These are phyloP conservation scores for Aspergillus sp. DNA, from an alignment of 2,329 filamentous ascomycete species.

Conservation along the genomic window DNA sequence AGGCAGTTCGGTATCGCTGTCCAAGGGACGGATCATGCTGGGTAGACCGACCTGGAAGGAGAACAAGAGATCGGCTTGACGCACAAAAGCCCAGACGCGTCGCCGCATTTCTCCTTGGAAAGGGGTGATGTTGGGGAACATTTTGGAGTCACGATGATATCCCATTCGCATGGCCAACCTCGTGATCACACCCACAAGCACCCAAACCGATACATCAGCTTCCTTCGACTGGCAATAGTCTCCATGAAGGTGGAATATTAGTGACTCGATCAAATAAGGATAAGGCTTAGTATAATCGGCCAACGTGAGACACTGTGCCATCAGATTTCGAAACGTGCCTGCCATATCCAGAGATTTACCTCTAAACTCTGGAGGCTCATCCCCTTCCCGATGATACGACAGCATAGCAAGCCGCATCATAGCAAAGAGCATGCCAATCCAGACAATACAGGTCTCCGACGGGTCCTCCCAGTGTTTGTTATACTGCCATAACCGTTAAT, in stretches of 20 bases:
- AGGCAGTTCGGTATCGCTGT: constrained; percentile 62
- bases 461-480: constrained; percentile 63
- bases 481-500: constrained; percentile 46
- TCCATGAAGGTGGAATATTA: constrained; percentile 62
- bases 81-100: constrained; percentile 50
- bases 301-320: constrained; percentile 62
- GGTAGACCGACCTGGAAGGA: constrained; percentile 69
- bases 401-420: constrained; percentile 66
- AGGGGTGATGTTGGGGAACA: constrained; percentile 58
- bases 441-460: constrained; percentile 56
- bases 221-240: constrained; percentile 61
- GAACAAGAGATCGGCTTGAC: constrained; percentile 63
- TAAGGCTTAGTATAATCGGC: constrained; percentile 65
- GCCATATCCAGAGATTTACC: constrained; percentile 54
- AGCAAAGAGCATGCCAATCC: constrained; percentile 62
- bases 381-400: constrained; percentile 61
- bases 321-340: constrained; percentile 50
- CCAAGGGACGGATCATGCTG: constrained; percentile 62
- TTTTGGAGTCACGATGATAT: constrained; percentile 61
- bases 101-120: constrained; percentile 62
- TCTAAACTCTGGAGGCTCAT: constrained; percentile 63
- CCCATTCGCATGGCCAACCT: constrained; percentile 66
- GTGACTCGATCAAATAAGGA: constrained; percentile 59
- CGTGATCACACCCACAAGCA: constrained; percentile 60
- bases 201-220: constrained; percentile 59